Conservation (phyloP, 163 green algal genomes). For the Chlamydomonas reinhardtii region DNA sequence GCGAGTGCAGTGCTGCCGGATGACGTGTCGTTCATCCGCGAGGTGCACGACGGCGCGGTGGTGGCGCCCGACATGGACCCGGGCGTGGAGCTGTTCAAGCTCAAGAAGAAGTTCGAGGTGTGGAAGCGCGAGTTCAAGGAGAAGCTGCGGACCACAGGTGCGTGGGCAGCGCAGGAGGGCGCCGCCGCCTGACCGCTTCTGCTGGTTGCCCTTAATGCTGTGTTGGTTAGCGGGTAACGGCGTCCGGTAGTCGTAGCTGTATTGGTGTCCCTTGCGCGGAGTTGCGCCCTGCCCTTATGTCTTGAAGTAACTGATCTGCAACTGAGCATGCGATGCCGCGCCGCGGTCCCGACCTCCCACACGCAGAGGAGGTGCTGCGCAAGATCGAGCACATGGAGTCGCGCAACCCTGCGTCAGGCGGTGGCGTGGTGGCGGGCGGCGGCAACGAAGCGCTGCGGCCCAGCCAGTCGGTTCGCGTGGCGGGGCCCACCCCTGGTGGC, state of each 20-base stretch:
- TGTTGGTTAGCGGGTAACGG: too few species aligned
- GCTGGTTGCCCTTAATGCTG: too few species aligned
- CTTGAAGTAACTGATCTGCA: too few species aligned
- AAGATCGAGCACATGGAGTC: conserved; percentile 55
- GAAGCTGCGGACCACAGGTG: conserved; percentile 48
- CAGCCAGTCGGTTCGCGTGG: conserved; percentile 26
- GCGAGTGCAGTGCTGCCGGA: conserved; percentile 72
- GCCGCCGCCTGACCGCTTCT: too few species aligned
- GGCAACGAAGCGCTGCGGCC: conserved; percentile 27
- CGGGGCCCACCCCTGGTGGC: neutral
- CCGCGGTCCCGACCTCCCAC: too few species aligned
- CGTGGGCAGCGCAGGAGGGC: neutral
- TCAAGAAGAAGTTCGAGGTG: conserved; percentile 70
- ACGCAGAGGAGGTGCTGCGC: conserved; percentile 54
- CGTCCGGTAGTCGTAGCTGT: too few species aligned
- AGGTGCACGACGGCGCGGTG: conserved; percentile 58
- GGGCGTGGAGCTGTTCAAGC: conserved; percentile 67
- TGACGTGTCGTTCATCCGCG: conserved; percentile 67
- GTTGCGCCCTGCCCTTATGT: too few species aligned
- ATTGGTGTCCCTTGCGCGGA: too few species aligned
- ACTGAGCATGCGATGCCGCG: too few species aligned
- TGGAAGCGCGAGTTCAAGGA: conserved; percentile 76
- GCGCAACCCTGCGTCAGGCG: neutral
- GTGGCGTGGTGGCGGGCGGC: neutral
- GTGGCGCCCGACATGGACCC: conserved; percentile 64